Evolutionary conservation across 768 basidiomycete genomes (phyloP).

Genomic region (Rhodotorula kratochvilovae): DNA sequence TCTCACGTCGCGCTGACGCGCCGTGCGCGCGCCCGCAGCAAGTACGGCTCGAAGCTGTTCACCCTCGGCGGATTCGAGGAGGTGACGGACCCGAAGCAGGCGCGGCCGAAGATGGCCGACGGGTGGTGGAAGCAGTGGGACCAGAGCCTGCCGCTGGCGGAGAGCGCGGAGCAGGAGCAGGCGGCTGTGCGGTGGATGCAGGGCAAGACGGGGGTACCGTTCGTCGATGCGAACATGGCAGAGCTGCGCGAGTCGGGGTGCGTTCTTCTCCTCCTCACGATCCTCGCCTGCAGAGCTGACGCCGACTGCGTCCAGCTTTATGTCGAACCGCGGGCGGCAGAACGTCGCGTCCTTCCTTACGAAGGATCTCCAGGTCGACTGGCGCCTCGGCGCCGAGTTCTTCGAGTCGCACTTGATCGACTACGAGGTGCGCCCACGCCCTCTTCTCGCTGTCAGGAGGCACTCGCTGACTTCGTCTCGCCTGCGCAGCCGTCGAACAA

Average conservation of each 20-base stretch:
- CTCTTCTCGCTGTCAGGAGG: neutral
- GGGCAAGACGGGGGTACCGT: slow-evolving; percentile 49
- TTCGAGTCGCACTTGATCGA: slow-evolving; percentile 52
- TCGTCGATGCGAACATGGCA: slow-evolving; percentile 47
- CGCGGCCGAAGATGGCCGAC: slow-evolving; percentile 26
- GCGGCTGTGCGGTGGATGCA: slow-evolving; percentile 30
- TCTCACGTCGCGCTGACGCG: neutral
- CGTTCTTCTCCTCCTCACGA: neutral
- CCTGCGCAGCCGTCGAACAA: neutral
- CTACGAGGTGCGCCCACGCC: slow-evolving; percentile 41
- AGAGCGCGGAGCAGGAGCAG: slow-evolving; percentile 41
- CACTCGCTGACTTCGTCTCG: neutral
- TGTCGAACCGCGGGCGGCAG: slow-evolving; percentile 52
- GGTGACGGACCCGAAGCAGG: slow-evolving; percentile 44
- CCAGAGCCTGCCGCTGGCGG: slow-evolving; percentile 8
- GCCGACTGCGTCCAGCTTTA: slow-evolving; percentile 32
- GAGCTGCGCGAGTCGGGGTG: slow-evolving; percentile 35
- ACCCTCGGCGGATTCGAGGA: slow-evolving; percentile 48
- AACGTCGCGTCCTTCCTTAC: slow-evolving; percentile 53
- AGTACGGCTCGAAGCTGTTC: slow-evolving; percentile 48
- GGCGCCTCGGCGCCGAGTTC: slow-evolving; percentile 53
- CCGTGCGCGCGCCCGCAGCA: slow-evolving; percentile 5
- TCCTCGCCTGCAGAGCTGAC: rapidly evolving
- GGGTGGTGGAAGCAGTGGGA: slow-evolving; percentile 43
- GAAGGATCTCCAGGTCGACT: slow-evolving; percentile 51